These are phyloP conservation scores for Phtheirospermum japonicum DNA, from an alignment of 257 asterid species.

Conservation along the genomic window DNA sequence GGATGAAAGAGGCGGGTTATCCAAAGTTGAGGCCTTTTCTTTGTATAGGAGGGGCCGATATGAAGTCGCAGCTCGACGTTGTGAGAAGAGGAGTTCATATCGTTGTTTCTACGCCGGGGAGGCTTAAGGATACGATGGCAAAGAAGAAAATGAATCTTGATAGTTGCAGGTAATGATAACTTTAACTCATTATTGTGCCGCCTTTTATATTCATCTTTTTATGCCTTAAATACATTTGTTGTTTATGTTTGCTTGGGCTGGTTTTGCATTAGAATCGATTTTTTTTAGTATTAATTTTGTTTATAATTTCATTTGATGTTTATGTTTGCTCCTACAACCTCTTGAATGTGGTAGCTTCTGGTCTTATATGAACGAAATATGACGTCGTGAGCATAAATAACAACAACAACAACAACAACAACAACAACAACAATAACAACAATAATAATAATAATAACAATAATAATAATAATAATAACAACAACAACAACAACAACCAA, in stretches of 20 bases:
- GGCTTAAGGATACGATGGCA: conserved; percentile 19
- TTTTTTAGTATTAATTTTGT: neutral
- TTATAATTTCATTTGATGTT: neutral
- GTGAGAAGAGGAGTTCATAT: conserved; percentile 16
- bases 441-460: too few relatives aligned
- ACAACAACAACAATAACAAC: too few relatives aligned
- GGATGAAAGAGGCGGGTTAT: too few relatives aligned
- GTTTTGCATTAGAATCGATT: neutral
- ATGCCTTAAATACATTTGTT: too few relatives aligned
- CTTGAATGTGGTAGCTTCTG: neutral
- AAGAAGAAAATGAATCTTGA: too few relatives aligned
- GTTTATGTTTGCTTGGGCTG: neutral
- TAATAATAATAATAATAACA: too few relatives aligned
- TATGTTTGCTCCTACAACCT: neutral
- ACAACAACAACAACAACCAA: too few relatives aligned
- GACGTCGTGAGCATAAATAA: neutral
- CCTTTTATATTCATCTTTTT: too few relatives aligned
- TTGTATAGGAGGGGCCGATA: too few relatives aligned
- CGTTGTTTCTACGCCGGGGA: conserved; percentile 12
- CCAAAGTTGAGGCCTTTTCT: too few relatives aligned
- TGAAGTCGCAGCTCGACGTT: too few relatives aligned
- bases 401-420: too few relatives aligned
- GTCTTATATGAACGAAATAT: neutral
- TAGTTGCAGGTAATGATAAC: neutral
- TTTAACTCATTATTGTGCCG: neutral